These are phyloP conservation scores for Quercus wislizeni DNA, from an alignment of 306 rosid genomes.

Conservation along the genomic window DNA sequence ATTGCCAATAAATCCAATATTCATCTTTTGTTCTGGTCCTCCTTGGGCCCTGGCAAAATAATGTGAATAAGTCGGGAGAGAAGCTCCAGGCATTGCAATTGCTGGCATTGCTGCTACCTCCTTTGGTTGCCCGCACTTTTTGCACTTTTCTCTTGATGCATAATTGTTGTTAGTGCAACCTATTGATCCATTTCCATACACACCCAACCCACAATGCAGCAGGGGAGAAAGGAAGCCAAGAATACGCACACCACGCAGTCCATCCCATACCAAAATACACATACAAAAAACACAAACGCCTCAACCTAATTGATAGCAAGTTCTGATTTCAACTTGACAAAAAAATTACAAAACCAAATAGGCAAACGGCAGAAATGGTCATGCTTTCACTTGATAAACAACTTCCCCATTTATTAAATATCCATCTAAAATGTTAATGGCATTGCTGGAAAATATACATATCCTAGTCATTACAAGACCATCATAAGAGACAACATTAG, in stretches of 20 bases:
- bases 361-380: conserved; percentile 1
- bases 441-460: not conserved
- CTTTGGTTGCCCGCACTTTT: conserved; percentile 94
- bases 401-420: not conserved
- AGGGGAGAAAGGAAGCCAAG: conserved; percentile 65
- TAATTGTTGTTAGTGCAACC: conserved; percentile 99
- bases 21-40: conserved; percentile 63
- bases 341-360: conserved; percentile 21
- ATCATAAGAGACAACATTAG: not conserved
- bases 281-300: conserved; percentile 83
- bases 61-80: conserved; percentile 68
- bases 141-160: conserved; percentile 99
- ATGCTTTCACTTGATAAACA: conserved; percentile 8
- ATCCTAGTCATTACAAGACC: not conserved
- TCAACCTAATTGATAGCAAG: conserved; percentile 70
- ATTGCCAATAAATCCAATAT: conserved; percentile 59
- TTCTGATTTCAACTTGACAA: conserved; percentile 38
- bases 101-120: conserved; percentile 95
- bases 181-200: conserved; percentile 82
- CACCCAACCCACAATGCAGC: conserved; percentile 76
- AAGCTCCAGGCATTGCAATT: conserved; percentile 73
- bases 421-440: not conserved
- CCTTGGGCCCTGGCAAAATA: conserved; percentile 71
- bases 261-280: conserved; percentile 78
- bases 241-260: conserved; percentile 80